Base-by-base conservation (phyloP, 495 filamentous ascomycete species). In the Cladorrhinum samala region DNA sequence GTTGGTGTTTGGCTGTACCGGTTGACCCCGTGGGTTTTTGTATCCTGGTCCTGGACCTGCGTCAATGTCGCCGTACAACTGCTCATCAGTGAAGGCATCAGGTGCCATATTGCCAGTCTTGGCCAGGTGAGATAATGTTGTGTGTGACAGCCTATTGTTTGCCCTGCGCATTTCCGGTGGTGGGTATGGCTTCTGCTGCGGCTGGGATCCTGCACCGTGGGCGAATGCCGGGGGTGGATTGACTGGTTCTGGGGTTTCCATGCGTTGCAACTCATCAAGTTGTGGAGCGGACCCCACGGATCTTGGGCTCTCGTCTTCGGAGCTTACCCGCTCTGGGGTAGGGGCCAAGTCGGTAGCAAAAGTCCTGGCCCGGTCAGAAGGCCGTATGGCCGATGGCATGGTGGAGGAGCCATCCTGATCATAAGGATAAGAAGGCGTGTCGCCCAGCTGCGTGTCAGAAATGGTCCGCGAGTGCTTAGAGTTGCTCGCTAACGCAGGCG, bases 61-160 rank as follows among this genome's bases (percentile, higher is more conserved):
- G 52, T 50, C 54, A 47, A 61, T 61, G 55, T 61, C 66, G 54
- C 54, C 68, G 59, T 56, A 61, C 54, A 55, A 51, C 5, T 50
- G 49, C 48, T 58, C 58, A 36, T 62, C 53, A 14, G 55, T 19
- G 23, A 59, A 58, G 21, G 46, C 47, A n/a, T 59, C 62, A 8
- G 60, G 64, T 25, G 25, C 53, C 55, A 80, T 60, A 17, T 74
- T 78, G 14, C 80, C 81, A 37, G 85, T 85, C 38, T 82, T 84
- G 25, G 79, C 79, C 46, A 96, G 63, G 61, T 95, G 88, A 1
- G 83, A 76, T 8, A 96, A 75, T 14, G 91, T 96, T 3, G 82
- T 84, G 51, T 81, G 74, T 19, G 91, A 95, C 68, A 96, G 82
- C 9, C 88, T 82, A 56, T 83, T 89, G 50, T 86, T 91, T 49